Evolutionary conservation across 352 stramenopile genomes (phyloP).

Genomic region (Pythium coloratum): DNA sequence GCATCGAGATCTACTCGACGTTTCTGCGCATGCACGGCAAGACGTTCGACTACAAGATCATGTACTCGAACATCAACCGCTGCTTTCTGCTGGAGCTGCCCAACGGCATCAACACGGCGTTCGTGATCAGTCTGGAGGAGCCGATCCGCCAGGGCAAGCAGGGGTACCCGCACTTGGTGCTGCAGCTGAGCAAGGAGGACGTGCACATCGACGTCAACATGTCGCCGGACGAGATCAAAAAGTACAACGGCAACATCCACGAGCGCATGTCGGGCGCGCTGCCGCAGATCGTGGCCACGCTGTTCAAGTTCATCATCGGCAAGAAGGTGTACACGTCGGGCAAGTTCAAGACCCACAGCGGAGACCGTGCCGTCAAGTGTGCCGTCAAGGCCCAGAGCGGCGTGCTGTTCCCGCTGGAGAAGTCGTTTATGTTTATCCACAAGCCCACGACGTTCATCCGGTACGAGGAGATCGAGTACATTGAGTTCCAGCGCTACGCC

Average conservation of each 20-base stretch:
- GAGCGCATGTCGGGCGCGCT: slow-evolving; percentile 95
- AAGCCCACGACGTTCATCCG: slow-evolving; percentile 98
- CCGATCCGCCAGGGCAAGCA: slow-evolving; percentile 99
- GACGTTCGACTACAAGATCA: slow-evolving; percentile 99
- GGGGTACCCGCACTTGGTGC: slow-evolving; percentile 97
- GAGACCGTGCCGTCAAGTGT: slow-evolving; percentile 89
- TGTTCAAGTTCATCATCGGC: slow-evolving; percentile 96
- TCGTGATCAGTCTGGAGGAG: slow-evolving; percentile 99
- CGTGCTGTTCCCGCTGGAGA: slow-evolving; percentile 97
- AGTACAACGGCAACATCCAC: slow-evolving; percentile 97
- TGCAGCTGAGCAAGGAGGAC: slow-evolving; percentile 92
- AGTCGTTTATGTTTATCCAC: slow-evolving; percentile 99
- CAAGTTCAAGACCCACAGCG: slow-evolving; percentile 89
- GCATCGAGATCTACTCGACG: slow-evolving; percentile 96
- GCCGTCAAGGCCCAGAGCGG: slow-evolving; percentile 95
- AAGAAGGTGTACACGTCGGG: slow-evolving; percentile 97
- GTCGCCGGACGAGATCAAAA: slow-evolving; percentile 96
- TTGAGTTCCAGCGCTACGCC: slow-evolving; percentile 98
- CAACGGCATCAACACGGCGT: slow-evolving; percentile 96
- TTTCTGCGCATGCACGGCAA: slow-evolving; percentile 98
- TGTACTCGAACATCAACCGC: slow-evolving; percentile 99
- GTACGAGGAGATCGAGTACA: slow-evolving; percentile 98
- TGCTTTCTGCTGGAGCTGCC: slow-evolving; percentile 97
- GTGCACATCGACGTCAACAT: slow-evolving; percentile 94
- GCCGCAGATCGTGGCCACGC: slow-evolving; percentile 97